Evolutionary conservation across 75 land plant species (phyloP).

Genomic region (Azolla pinnata): DNA sequence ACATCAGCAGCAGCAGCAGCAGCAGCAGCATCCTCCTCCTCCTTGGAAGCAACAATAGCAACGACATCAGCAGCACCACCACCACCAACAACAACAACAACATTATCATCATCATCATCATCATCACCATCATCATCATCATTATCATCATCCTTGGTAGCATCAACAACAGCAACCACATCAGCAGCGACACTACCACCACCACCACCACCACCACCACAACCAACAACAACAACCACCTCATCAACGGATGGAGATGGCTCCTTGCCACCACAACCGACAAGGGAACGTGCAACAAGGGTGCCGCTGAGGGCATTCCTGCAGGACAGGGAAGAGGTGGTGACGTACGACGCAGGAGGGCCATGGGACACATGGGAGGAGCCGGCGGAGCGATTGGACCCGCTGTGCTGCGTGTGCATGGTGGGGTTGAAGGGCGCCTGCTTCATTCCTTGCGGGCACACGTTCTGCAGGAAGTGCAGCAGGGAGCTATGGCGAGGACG

Average conservation of each 20-base stretch:
- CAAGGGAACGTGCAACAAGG: neutral
- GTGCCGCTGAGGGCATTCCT: neutral
- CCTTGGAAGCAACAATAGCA: neutral
- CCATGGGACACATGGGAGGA: conserved; percentile 9
- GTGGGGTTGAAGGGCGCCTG: conserved; percentile 64
- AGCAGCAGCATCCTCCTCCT: neutral
- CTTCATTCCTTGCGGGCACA: conserved; percentile 68
- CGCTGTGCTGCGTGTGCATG: conserved; percentile 69
- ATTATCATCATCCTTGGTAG: neutral
- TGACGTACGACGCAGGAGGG: neutral
- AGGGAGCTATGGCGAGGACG: conserved; percentile 49
- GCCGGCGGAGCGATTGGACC: conserved; percentile 14
- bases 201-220: neutral
- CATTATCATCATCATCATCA: neutral
- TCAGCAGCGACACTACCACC: neutral
- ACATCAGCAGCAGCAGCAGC: neutral
- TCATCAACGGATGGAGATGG: neutral
- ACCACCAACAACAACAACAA: neutral
- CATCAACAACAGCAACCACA: neutral
- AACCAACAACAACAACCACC: neutral
- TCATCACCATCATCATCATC: neutral
- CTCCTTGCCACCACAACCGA: neutral
- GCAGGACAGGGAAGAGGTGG: neutral
- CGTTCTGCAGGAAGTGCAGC: conserved; percentile 59
- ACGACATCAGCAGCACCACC: neutral